These are phyloP conservation scores for Colletotrichum caudatum DNA, from an alignment of 2,329 filamentous ascomycete genomes.

Conservation along the genomic window DNA sequence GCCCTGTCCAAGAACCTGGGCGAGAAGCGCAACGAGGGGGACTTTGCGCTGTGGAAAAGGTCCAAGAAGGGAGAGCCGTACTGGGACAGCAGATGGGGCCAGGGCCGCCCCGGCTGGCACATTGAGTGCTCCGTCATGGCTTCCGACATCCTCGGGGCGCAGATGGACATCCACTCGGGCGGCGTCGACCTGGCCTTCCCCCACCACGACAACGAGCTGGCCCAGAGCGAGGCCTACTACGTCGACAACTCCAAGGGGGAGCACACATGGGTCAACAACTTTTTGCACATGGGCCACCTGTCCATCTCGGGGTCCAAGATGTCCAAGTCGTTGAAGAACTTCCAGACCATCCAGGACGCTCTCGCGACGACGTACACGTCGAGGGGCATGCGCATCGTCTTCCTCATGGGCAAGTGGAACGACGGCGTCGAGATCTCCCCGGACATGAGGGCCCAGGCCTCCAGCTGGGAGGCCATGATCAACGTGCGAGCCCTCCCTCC, in stretches of 20 bases:
- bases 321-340: conserved; percentile 96
- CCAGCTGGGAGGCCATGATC: conserved; percentile 83
- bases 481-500: conserved; percentile 60
- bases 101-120: conserved; percentile 92
- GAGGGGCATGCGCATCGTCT: conserved; percentile 84
- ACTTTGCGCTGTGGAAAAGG: conserved; percentile 95
- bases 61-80: conserved; percentile 92
- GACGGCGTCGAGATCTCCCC: conserved; percentile 92
- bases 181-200: conserved; percentile 93
- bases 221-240: conserved; percentile 91
- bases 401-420: conserved; percentile 89
- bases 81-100: conserved; percentile 90
- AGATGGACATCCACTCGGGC: conserved; percentile 93
- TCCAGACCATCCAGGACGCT: conserved; percentile 91
- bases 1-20: conserved; percentile 73
- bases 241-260: conserved; percentile 62
- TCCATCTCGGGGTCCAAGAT: conserved; percentile 93
- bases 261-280: conserved; percentile 93
- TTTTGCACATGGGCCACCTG: conserved; percentile 90
- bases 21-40: conserved; percentile 80
- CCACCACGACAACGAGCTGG: conserved; percentile 93
- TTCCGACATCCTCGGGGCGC: conserved; percentile 83
- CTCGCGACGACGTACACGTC: conserved; percentile 78
- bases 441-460: conserved; percentile 80
- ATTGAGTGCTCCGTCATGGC: conserved; percentile 98